Percentiles rank a stretch among this genome's conserved stretches.
phyloP scores from a whole-genome alignment of 2,329 filamentous ascomycete species.

The Immersiporthe knoxdaviesiana region DNA sequence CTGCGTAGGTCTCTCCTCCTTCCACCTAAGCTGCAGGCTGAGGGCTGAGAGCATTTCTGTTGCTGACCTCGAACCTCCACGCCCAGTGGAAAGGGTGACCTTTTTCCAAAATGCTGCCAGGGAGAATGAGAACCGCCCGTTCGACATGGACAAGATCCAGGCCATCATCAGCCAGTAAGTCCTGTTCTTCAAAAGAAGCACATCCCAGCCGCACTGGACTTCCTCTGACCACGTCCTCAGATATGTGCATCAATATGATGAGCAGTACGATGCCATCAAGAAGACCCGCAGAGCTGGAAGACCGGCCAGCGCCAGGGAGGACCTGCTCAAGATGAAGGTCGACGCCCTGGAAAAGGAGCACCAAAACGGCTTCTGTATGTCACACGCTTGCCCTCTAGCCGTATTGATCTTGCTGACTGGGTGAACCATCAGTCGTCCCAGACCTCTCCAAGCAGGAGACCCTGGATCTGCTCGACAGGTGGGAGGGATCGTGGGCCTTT shows the following conservation, averaged over 20 bases:
- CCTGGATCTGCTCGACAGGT: constrained; percentile 66
- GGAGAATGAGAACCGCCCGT: constrained; percentile 52
- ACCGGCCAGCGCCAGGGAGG: constrained; percentile 76
- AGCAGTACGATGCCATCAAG: constrained; percentile 68
- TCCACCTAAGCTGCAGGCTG: constrained; percentile 12
- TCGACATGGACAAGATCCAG: constrained; percentile 62
- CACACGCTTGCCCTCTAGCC: background rate
- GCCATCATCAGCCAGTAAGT: constrained; percentile 63
- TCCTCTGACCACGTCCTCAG: constrained; percentile 43
- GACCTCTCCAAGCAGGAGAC: constrained; percentile 73
- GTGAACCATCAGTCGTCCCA: constrained; percentile 61
- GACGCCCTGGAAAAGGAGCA: constrained; percentile 77
- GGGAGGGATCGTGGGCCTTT: constrained; percentile 84
- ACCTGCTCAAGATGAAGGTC: constrained; percentile 73
- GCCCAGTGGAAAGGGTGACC: constrained; percentile 64
- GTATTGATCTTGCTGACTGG: constrained; percentile 32
- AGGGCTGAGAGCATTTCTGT: background rate
- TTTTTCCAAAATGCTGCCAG: constrained; percentile 73
- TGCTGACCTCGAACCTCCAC: background rate
- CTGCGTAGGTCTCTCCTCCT: constrained; percentile 57
- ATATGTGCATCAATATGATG: constrained; percentile 70
- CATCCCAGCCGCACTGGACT: constrained; percentile 3
- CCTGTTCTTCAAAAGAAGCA: background rate
- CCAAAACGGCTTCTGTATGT: constrained; percentile 77
- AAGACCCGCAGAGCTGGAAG: constrained; percentile 76